Evolutionary conservation across 2,329 filamentous ascomycete species (phyloP).

Genomic region (Knoxdaviesia proteae): DNA sequence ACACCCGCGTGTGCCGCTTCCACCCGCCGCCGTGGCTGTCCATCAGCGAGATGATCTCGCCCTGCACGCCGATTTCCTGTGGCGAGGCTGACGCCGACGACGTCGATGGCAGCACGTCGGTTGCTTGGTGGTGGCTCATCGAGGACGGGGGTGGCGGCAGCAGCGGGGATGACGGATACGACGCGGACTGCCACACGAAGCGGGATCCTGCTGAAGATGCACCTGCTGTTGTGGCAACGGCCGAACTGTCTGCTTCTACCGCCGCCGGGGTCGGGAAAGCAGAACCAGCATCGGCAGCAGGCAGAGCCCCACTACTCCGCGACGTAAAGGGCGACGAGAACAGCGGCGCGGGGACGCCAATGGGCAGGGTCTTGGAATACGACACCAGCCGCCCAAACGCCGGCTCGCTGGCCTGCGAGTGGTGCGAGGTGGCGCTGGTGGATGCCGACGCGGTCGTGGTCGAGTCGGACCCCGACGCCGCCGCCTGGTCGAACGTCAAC

Average conservation of each 20-base stretch:
- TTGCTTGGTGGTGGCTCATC: slow-evolving; percentile 10
- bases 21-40: slow-evolving; percentile 27
- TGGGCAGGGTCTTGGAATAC: slow-evolving; percentile 19
- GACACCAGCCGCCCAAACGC: slow-evolving; percentile 9
- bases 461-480: not conserved
- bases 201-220: too few relatives aligned
- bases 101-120: slow-evolving; percentile 7
- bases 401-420: not conserved
- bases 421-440: slow-evolving; percentile 6
- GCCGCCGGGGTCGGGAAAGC: too few relatives aligned
- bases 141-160: slow-evolving; percentile 25
- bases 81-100: slow-evolving; percentile 1
- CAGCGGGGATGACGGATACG: slow-evolving; percentile 25
- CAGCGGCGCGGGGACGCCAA: slow-evolving; percentile 10
- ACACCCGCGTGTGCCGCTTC: slow-evolving; percentile 37
- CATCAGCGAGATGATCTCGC: slow-evolving; percentile 27
- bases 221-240: too few relatives aligned
- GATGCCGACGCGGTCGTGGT: slow-evolving; percentile 7
- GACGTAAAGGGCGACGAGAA: too few relatives aligned
- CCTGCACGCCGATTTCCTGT: slow-evolving; percentile 21
- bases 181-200: slow-evolving; percentile 15
- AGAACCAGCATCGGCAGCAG: too few relatives aligned
- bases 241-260: too few relatives aligned
- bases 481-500: slow-evolving; percentile 8
- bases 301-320: too few relatives aligned